phyloP scores from a whole-genome alignment of 208 protist genomes.

The Leishmania gerbilli region DNA sequence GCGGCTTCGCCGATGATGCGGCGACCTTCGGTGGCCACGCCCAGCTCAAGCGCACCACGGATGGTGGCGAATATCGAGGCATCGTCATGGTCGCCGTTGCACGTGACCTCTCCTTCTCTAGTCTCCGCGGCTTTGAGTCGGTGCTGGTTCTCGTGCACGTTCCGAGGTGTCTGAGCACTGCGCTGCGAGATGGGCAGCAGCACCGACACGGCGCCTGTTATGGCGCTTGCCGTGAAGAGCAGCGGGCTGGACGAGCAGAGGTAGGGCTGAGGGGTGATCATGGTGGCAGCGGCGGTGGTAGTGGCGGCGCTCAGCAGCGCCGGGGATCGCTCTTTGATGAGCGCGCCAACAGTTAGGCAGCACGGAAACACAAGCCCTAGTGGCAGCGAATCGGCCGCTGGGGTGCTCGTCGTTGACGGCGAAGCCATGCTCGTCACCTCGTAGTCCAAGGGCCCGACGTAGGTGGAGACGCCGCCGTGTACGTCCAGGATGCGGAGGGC shows the following conservation, averaged over 20 bases:
- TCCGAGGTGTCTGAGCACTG: conserved; percentile 28
- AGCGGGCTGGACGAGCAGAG: conserved; percentile 41
- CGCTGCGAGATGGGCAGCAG: conserved; percentile 34
- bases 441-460: conserved; percentile 53
- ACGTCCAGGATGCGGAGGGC: conserved; percentile 49
- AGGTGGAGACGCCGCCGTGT: conserved; percentile 49
- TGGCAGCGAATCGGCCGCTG: conserved; percentile 22
- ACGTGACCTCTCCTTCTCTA: background rate
- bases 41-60: conserved; percentile 23
- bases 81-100: background rate
- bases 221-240: conserved; percentile 36
- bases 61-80: conserved; percentile 11
- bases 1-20: conserved; percentile 41
- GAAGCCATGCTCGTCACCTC: background rate
- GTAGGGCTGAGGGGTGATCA: conserved; percentile 45
- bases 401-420: background rate
- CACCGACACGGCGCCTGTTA: conserved; percentile 30
- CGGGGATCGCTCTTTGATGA: conserved; percentile 40
- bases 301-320: conserved; percentile 12
- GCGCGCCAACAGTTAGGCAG: conserved; percentile 24
- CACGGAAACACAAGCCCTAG: conserved; percentile 22
- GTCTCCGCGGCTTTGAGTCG: background rate
- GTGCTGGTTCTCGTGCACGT: background rate
- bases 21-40: conserved; percentile 35
- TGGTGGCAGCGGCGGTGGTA: background rate